Base-by-base conservation (phyloP, 2,329 filamentous ascomycete genomes). In the Colletotrichum tropicale region DNA sequence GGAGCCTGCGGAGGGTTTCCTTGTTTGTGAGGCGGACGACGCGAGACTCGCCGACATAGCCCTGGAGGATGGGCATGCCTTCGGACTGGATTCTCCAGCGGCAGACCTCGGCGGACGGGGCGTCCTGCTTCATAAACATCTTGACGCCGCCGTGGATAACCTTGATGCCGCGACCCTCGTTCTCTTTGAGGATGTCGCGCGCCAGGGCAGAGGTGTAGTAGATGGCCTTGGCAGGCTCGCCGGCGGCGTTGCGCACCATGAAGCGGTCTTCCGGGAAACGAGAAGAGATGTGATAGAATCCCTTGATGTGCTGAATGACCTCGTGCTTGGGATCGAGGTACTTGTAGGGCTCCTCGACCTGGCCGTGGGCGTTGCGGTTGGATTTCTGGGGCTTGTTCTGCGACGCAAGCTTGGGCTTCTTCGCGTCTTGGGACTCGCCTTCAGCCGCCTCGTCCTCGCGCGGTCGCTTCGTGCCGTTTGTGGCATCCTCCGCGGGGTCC, bases 51-150 rank as follows among this genome's bases (percentile, higher is more conserved):
- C 95, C 95, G 3, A 98, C 93, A 90, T 98, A 98, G 30, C 95
- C 94, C 82, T 98, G 94, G 43, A 98, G 89, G 78, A 99, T 96
- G 12, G 94, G 93, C 87, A 99, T 92, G 28, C 97, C 97, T 85
- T 99, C 97, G 15, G 94, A 94, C 88, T 99, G 97, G 80, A 99
- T 97, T 62, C 97, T 93, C 97, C 97, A 99, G 74, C 94, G 91
- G 87, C 96, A 98, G 38, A 97, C 94, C 70, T 96, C 94, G 43
- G 94, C 93, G 7, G 93, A 94, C 75, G 98, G 96, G 0, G 95
- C 94, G 81, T 98, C 96, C 84, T 98, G 96, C 88, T 98, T 98
- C 89, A 98, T 97, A 84, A 98, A 99, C 95, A 98, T 98, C 87
- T 98, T 98, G 38, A 99, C 96, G 78, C 97, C 97, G 66, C 94